Base-by-base conservation (phyloP, 257 asterid species). In the Misopates orontium region DNA sequence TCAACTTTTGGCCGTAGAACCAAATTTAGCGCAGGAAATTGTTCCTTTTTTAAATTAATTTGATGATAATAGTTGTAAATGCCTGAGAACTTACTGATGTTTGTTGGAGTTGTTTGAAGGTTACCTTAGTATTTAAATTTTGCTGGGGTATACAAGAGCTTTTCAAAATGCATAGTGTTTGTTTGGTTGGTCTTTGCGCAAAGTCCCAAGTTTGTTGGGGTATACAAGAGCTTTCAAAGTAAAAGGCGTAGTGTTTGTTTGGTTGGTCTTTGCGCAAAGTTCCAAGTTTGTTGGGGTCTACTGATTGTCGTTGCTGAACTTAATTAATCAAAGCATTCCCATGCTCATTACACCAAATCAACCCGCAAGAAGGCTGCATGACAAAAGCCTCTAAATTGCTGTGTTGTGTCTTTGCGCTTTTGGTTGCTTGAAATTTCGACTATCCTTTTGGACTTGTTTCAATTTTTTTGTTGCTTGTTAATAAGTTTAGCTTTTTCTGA, bases 281-380 rank as follows among this genome's bases (percentile, higher is more conserved):
- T 55, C 24, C 12, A 7, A 14, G 58, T 28, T 14, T 6, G 41
- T 17, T 59, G 60, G 50, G 59, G 28, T 22, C 31, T 21, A 16
- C 68, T 52, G 32, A 39, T 60, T 64, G 42, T 28, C n/a, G 56
- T 41, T 59, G 68, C 31, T 41, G 50, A 57, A 48, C 25, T 70
- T 32, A 44, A 54, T 32, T 28, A 51, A 45, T 68, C 67, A 60
- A 53, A 40, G 22, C 51, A 60, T 50, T 32, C 32, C 16, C 36
- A 9, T 24, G 3, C 16, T 40, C 60, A 6, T 17, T 22, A 11
- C 19, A 39, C 21, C 40, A 59, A 41, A 69, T 40, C 18, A 60
- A 68, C 44, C 62, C 50, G 62, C 24, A 47, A 61, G 47, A 63
- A 77, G 40, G 42, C 56, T 68, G 44, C 68, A 64, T 54, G 24